phyloP scores from a whole-genome alignment of 2,329 filamentous ascomycete species.

The Colletotrichum filicis region DNA sequence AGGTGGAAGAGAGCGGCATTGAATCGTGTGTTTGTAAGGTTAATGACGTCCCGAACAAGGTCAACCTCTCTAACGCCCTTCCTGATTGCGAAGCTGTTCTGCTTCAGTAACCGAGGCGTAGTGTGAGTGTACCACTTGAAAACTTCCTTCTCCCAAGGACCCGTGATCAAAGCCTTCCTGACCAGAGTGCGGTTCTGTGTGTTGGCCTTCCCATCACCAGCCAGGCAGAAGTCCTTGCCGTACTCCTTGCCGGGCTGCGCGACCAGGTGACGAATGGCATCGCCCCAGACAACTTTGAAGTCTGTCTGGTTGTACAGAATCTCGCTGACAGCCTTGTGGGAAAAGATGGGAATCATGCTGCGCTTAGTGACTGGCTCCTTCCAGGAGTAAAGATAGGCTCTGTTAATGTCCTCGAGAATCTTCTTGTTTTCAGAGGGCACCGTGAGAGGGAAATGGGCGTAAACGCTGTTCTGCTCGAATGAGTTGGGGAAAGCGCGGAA shows the following conservation, averaged over 20 bases:
- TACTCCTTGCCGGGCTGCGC: constrained; percentile 52
- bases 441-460: constrained; percentile 66
- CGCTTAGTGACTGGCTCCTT: constrained; percentile 58
- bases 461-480: constrained; percentile 71
- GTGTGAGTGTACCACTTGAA: constrained; percentile 38
- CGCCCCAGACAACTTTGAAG: constrained; percentile 69
- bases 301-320: constrained; percentile 63
- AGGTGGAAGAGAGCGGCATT: constrained; percentile 64
- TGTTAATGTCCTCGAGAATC: constrained; percentile 67
- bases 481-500: constrained; percentile 71
- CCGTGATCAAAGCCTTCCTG: constrained; percentile 49
- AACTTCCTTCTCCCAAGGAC: constrained; percentile 36
- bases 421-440: constrained; percentile 61
- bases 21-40: constrained; percentile 65
- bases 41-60: constrained; percentile 56
- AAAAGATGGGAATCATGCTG: constrained; percentile 60
- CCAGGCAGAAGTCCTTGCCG: constrained; percentile 60
- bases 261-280: constrained; percentile 64
- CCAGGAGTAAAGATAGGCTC: constrained; percentile 69
- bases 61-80: constrained; percentile 45
- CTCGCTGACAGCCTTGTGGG: constrained; percentile 62
- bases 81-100: constrained; percentile 40
- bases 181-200: constrained; percentile 52
- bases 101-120: constrained; percentile 42
- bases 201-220: constrained; percentile 54